A percentile compares a stretch with the other conserved stretches of the same genome.
Evolutionary conservation across 345 rosid genomes (phyloP).

Genomic region (Clarkia xantiana): DNA sequence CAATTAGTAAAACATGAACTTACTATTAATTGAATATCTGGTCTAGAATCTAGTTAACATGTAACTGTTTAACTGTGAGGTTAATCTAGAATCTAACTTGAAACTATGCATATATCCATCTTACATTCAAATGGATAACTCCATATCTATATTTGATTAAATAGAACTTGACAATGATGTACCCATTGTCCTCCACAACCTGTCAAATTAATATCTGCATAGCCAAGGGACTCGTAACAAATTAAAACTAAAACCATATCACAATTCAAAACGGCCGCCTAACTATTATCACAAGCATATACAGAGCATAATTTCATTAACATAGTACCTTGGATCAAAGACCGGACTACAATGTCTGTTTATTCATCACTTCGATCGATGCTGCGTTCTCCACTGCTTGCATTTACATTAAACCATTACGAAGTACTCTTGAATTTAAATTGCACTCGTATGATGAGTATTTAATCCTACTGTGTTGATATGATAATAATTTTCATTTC

Average conservation of each 20-base stretch:
- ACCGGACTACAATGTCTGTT: slow-evolving; percentile 9
- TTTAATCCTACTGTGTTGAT: background rate
- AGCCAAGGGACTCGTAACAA: slow-evolving; percentile 60
- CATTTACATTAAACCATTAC: background rate
- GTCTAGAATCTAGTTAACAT: no score
- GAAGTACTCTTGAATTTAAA: background rate
- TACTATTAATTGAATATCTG: no score
- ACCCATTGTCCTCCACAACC: slow-evolving; percentile 69
- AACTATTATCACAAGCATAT: no score
- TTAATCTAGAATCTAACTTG: no score
- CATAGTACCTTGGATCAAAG: slow-evolving; percentile 16
- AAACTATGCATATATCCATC: no score
- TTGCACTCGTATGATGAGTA: background rate
- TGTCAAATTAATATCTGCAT: slow-evolving; percentile 44
- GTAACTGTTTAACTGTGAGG: no score
- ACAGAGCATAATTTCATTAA: background rate
- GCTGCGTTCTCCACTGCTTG: slow-evolving; percentile 25
- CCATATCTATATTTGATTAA: slow-evolving; percentile 71
- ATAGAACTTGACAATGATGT: slow-evolving; percentile 64
- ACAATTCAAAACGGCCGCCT: background rate
- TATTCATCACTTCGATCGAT: slow-evolving; percentile 36
- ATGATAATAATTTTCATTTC: no score
- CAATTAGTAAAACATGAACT: no score
- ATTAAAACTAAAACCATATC: no score
- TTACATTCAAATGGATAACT: slow-evolving; percentile 42